Evolutionary conservation across 768 basidiomycete genomes (phyloP), one percentile per base, ranked within the genome.

Genomic region (Lactifluus hygrophoroides): DNA sequence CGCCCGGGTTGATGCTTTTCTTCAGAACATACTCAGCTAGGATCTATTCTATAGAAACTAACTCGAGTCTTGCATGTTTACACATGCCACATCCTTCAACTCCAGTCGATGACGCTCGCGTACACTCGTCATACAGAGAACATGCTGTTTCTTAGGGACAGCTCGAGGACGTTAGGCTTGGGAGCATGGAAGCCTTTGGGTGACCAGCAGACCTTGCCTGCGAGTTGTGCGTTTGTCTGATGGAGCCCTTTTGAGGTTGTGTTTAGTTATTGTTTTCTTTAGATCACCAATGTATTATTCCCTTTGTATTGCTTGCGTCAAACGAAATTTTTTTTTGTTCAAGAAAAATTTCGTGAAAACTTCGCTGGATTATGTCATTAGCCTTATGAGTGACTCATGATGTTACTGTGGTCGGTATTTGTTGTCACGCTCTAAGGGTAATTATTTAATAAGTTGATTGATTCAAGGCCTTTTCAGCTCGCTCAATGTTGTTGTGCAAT

Each of bases 21-120:
- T 61, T 68, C 52, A 74, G 73, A 74, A 72, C 71, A 74, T 74
- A 74, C 73, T 74, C 73, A 70, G 69, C 69, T 69, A 69, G 70
- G 70, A 71, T 71, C 70, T 71, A 69, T 71, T 71, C 54, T 71
- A 70, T 69, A 71, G 70, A 69, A 71, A 71, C 73, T 73, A 73
- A 74, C 73, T 73, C 69, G 73, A 72, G 73, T 74, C 71, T 74
- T 68, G 73, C 73, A 74, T 72, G 70, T 73, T 73, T 73, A 74
- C 68, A 69, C 71, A 71, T 74, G 73, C 72, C 73, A 68, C 72
- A 69, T 72, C 65, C 70, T 69, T 74, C 69, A 65, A 64, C 67
- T 73, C 73, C 71, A 72, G 69, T 70, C 66, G 73, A 74, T 74
- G 73, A 74, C 67, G 62, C 44, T 50, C 42, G 67, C 71, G 69